Conservation (phyloP, 1,139 yeast species). For the Saccharomyces hybrid region DNA sequence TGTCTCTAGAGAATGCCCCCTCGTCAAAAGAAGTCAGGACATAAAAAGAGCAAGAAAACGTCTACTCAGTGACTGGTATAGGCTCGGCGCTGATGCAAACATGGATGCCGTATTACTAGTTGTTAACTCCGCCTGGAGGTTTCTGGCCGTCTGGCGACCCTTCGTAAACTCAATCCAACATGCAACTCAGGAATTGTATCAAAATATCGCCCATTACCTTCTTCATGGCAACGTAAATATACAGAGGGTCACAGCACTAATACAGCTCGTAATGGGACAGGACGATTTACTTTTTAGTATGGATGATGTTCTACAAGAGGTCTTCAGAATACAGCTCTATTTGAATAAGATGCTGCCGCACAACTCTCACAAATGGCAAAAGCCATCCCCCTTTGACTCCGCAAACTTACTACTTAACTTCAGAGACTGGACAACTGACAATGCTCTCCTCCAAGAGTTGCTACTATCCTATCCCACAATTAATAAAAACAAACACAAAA, state of each 20-base stretch:
- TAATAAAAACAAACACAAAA: neutral
- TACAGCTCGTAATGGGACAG: neutral
- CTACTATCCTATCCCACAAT: neutral
- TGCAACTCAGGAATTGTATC: constrained; percentile 2
- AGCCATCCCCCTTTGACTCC: neutral
- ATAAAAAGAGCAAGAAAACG: constrained; percentile 72
- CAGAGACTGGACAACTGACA: neutral
- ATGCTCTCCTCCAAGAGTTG: neutral
- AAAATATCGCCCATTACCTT: neutral
- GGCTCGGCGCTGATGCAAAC: constrained; percentile 78
- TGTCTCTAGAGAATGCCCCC: constrained; percentile 74
- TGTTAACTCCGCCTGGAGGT: neutral
- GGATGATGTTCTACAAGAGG: neutral
- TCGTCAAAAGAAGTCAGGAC: constrained; percentile 62
- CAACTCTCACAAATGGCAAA: neutral
- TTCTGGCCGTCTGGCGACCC: neutral
- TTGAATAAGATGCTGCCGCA: neutral
- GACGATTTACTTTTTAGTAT: neutral
- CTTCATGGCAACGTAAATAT: neutral
- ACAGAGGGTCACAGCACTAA: neutral
- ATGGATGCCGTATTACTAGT: constrained; percentile 30
- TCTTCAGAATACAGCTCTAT: neutral
- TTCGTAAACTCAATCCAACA: constrained; percentile 61
- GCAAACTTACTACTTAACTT: neutral
- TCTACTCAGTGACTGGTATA: constrained; percentile 85